Evolutionary conservation across 495 filamentous ascomycete species (phyloP), one percentile per base, ranked within the genome.

Genomic region (Cetradonia linearis): DNA sequence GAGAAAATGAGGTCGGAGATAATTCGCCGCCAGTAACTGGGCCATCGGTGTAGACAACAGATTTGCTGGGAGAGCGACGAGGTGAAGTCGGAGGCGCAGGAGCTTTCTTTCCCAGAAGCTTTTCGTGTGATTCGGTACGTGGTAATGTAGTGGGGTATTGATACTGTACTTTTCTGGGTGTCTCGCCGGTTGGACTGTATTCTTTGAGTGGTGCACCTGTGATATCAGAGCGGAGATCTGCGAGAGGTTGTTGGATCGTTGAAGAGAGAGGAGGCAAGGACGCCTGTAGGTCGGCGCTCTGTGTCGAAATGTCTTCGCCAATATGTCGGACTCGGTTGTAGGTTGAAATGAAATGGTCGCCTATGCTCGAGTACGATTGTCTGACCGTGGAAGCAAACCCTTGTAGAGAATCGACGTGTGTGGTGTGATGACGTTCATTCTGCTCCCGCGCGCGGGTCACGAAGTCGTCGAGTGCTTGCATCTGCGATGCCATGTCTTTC

Each of bases 391-490:
- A 66, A 1, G 83, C 77, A 27, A 96, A 78, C 20, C 68, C 73
- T 37, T 76, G 65, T 7, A 96, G 70, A 2, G 84, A 87, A 7
- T 71, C 66, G 4, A 81, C 67, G 63, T 93, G 85, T 40, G 77
- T 78, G 36, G 83, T 75, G 65, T 90, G 83, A 69, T 93, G 90
- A 13, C 73, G 70, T 42, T 86, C 80, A 67, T 96, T 96, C 63
- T 93, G 86, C 7, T 81, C 85, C 58, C 85, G 83, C 16, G 94
- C 90, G 48, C 87, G 86, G 31, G 87, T 77, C 37, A 96, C 88
- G 63, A 96, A 95, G 61, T 90, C 87, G 71, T 96, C 93, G 7
- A 97, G 78, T 8, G 88, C 86, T 63, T 80, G 80, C 82, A 98
- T 92, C 72, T 97, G 89, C 9, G 76, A 77, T 59, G 87, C 85